Conservation (phyloP, 495 filamentous ascomycete species). For the Chaetomium tenue region DNA sequence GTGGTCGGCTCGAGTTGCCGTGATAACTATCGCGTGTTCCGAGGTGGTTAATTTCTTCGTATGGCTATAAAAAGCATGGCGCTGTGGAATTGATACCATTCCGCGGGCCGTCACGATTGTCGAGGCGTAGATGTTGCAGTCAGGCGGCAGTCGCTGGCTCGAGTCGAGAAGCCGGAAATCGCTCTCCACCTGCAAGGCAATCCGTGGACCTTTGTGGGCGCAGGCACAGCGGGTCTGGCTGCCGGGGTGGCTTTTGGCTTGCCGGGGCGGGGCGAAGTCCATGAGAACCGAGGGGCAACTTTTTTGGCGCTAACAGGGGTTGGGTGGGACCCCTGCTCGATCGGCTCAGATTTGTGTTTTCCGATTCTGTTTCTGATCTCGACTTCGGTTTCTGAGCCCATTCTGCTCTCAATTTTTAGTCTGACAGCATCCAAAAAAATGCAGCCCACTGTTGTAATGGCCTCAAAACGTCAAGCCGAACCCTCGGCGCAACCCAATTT, state of each 20-base stretch:
- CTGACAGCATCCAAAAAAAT: too few species aligned
- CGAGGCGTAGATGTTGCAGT: constrained; percentile 2
- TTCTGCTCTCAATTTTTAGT: too few species aligned
- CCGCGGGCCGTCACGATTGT: constrained; percentile 5
- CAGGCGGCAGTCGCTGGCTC: constrained; percentile 14
- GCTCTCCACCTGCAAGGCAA: constrained; percentile 20
- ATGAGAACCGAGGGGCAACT: constrained; percentile 23
- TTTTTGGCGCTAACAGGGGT: constrained; percentile 12
- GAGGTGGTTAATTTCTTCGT: background rate
- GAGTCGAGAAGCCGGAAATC: constrained; percentile 28
- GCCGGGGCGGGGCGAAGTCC: constrained; percentile 18
- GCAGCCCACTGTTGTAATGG: too few species aligned
- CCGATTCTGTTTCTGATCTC: background rate
- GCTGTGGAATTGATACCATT: constrained; percentile 20
- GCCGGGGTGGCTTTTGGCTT: constrained; percentile 19
- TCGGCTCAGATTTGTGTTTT: background rate
- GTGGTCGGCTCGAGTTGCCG: constrained; percentile 18
- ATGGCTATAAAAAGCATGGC: constrained; percentile 4
- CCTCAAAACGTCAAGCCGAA: too few species aligned
- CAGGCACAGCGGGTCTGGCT: constrained; percentile 21
- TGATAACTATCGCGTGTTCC: constrained; percentile 10
- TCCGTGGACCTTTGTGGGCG: constrained; percentile 5
- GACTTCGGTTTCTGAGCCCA: too few species aligned
- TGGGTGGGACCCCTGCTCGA: constrained; percentile 7
- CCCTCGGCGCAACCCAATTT: too few species aligned